Conservation (phyloP, 345 rosid genomes). For the Corchorus capsularis region DNA sequence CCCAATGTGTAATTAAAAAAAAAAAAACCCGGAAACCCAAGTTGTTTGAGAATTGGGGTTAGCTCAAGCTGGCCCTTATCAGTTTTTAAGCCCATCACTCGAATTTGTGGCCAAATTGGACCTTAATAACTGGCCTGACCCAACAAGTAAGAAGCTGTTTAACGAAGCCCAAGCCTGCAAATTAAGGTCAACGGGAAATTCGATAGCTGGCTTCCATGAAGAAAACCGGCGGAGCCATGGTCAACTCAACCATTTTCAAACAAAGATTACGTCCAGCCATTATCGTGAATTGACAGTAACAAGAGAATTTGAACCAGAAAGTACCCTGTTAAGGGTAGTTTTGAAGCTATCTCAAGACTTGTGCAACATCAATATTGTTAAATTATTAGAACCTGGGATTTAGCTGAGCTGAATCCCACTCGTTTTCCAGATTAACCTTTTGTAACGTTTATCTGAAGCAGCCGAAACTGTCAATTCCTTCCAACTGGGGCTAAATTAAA, state of each 20-base stretch:
- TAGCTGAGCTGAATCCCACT: conserved; percentile 9
- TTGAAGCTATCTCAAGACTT: conserved; percentile 16
- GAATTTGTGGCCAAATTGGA: background rate
- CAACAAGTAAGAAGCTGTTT: background rate
- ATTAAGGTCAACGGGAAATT: background rate
- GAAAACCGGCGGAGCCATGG: background rate
- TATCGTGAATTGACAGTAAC: background rate
- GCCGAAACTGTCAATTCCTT: conserved; percentile 9
- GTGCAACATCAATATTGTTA: background rate
- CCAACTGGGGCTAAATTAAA: conserved; percentile 8
- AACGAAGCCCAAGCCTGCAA: background rate
- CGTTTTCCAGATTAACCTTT: background rate
- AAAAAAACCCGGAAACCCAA: background rate
- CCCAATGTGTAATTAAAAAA: too few species aligned
- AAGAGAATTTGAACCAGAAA: background rate
- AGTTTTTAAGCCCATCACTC: background rate
- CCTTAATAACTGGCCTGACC: too few species aligned
- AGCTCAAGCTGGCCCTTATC: too few species aligned
- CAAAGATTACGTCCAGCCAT: background rate
- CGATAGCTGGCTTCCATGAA: background rate
- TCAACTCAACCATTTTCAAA: conserved; percentile 4
- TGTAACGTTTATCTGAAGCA: conserved; percentile 1
- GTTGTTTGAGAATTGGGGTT: background rate
- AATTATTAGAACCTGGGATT: background rate
- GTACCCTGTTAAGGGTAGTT: background rate